Conservation (phyloP, 2,329 filamentous ascomycete genomes). For the Ampelomyces quisqualis region DNA sequence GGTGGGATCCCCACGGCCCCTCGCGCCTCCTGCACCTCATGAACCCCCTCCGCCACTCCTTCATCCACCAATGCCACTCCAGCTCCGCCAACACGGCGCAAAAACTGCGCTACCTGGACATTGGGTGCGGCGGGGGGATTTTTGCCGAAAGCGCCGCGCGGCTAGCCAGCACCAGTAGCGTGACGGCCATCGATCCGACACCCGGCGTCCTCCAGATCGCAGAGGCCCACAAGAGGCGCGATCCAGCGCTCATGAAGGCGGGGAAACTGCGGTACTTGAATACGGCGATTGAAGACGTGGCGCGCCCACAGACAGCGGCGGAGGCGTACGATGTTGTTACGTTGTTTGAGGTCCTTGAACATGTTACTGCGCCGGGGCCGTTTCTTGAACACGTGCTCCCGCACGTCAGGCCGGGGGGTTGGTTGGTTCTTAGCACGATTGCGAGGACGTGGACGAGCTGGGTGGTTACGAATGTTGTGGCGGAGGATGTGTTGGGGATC, state of each 20-base stretch:
- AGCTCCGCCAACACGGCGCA: slow-evolving; percentile 36
- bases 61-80: slow-evolving; percentile 70
- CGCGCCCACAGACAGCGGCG: slow-evolving; percentile 26
- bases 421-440: slow-evolving; percentile 91
- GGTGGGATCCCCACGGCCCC: slow-evolving; percentile 96
- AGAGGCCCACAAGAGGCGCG: slow-evolving; percentile 69
- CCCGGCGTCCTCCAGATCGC: slow-evolving; percentile 74
- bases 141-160: slow-evolving; percentile 86
- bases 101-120: slow-evolving; percentile 74
- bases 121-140: slow-evolving; percentile 95
- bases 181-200: slow-evolving; percentile 78
- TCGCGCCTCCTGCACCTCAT: slow-evolving; percentile 93
- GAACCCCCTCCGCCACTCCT: slow-evolving; percentile 95
- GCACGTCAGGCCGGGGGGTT: slow-evolving; percentile 86
- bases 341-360: slow-evolving; percentile 93
- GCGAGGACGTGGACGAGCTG: slow-evolving; percentile 85
- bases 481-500: slow-evolving; percentile 82
- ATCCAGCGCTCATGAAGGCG: slow-evolving; percentile 64
- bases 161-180: slow-evolving; percentile 60
- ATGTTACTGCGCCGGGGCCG: slow-evolving; percentile 72
- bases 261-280: slow-evolving; percentile 69
- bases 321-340: slow-evolving; percentile 75
- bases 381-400: slow-evolving; percentile 72
- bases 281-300: slow-evolving; percentile 72
- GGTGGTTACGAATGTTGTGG: slow-evolving; percentile 88